phyloP scores from a whole-genome alignment of 768 basidiomycete genomes.

The Agaricus bisporus region DNA sequence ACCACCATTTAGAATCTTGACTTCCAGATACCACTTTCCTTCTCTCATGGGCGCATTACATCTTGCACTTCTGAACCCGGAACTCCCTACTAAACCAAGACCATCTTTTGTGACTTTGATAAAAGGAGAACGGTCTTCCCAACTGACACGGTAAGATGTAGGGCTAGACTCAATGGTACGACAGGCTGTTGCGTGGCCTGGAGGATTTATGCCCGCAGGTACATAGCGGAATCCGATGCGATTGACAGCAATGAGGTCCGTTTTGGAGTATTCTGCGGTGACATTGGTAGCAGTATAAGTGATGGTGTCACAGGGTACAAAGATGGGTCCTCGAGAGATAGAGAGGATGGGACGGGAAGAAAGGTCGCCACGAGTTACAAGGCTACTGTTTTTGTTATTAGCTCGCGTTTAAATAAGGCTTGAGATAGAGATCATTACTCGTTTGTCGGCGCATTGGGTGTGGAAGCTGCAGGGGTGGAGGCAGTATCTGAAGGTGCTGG shows the following conservation, averaged over 20 bases:
- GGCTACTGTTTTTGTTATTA: constrained; percentile 31
- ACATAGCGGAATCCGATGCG: constrained; percentile 75
- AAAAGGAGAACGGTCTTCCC: constrained; percentile 87
- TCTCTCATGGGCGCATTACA: constrained; percentile 86
- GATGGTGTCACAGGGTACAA: constrained; percentile 48
- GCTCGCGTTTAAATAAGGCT: neutral
- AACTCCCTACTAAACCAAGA: constrained; percentile 67
- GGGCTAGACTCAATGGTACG: constrained; percentile 81
- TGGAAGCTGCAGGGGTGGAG: constrained; percentile 22
- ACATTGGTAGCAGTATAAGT: constrained; percentile 22
- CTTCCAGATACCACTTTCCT: constrained; percentile 94
- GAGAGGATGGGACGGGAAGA: constrained; percentile 64
- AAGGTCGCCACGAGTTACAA: constrained; percentile 63
- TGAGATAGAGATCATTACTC: constrained; percentile 1
- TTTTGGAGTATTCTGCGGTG: constrained; percentile 44
- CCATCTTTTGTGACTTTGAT: constrained; percentile 78
- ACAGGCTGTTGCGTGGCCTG: constrained; percentile 53
- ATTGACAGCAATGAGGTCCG: constrained; percentile 68
- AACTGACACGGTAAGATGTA: constrained; percentile 63
- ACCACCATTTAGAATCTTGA: constrained; percentile 70
- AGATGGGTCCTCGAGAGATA: constrained; percentile 69
- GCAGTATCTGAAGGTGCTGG: constrained; percentile 55
- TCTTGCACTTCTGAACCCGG: constrained; percentile 87
- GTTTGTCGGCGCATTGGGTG: constrained; percentile 16
- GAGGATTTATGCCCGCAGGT: constrained; percentile 68